Evolutionary conservation across 345 rosid genomes (phyloP).

Genomic region (Raphanus sativus): DNA sequence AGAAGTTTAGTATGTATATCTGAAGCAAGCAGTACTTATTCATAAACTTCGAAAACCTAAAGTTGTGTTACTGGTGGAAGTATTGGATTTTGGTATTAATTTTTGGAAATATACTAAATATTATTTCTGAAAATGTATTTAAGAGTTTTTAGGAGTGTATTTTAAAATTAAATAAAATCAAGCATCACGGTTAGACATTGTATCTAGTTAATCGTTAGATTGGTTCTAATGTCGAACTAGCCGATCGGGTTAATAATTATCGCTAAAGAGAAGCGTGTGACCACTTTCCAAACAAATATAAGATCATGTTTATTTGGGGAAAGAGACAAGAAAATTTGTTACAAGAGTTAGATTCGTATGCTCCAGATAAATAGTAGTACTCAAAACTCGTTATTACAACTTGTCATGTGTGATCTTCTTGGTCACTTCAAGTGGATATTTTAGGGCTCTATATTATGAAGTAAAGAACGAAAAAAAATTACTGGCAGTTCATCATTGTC

Average conservation of each 20-base stretch:
- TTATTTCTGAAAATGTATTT: not conserved
- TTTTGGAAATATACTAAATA: not conserved
- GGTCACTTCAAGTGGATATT: conserved; percentile 19
- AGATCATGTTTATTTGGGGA: conserved; percentile 29
- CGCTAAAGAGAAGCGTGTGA: conserved; percentile 30
- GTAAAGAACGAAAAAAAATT: conserved; percentile 27
- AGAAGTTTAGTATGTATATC: not conserved
- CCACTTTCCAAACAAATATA: conserved; percentile 25
- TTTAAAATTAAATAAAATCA: not conserved
- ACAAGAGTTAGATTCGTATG: conserved; percentile 28
- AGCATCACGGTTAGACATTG: not conserved
- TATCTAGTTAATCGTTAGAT: not conserved
- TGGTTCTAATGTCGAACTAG: not conserved
- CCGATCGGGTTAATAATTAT: conserved; percentile 3
- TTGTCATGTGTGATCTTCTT: conserved; percentile 38
- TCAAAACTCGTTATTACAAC: conserved; percentile 24
- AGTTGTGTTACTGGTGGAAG: not conserved
- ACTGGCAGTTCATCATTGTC: conserved; percentile 35
- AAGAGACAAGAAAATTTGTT: conserved; percentile 21
- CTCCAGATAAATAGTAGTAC: conserved; percentile 15
- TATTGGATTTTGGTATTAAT: not conserved
- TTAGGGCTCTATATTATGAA: conserved; percentile 22
- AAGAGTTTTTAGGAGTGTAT: not conserved
- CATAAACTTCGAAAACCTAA: not conserved
- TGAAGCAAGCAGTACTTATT: not conserved